Evolutionary conservation across 345 rosid genomes (phyloP).

Genomic region (Melaleuca alternifolia): DNA sequence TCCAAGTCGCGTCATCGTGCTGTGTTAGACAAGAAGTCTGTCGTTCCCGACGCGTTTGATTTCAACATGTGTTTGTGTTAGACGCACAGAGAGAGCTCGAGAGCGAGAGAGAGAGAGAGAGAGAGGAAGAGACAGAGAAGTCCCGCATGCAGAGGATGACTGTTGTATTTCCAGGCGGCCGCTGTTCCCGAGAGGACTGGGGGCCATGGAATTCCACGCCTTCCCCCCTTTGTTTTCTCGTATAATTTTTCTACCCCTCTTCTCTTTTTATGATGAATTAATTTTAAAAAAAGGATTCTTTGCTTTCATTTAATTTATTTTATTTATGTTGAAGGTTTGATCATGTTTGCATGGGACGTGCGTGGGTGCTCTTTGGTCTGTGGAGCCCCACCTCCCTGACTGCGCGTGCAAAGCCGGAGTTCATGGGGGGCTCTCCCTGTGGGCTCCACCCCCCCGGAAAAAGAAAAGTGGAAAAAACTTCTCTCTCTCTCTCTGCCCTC

Average conservation of each 20-base stretch:
- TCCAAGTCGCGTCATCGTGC: not conserved
- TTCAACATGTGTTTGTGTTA: not conserved
- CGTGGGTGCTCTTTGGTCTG: constrained; percentile 6
- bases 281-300: too few relatives aligned
- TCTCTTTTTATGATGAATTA: too few relatives aligned
- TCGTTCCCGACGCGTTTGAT: not conserved
- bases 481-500: not conserved
- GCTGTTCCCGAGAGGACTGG: not conserved
- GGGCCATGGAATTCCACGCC: not conserved
- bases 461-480: not conserved
- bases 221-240: not conserved
- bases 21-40: not conserved
- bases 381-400: constrained; percentile 44
- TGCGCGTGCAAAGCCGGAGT: constrained; percentile 58
- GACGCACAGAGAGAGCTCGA: too few relatives aligned
- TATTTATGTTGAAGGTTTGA: too few relatives aligned
- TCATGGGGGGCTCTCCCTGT: constrained; percentile 31
- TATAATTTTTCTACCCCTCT: not conserved
- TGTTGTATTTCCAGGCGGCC: not conserved
- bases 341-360: constrained; percentile 46
- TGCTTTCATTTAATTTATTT: too few relatives aligned
- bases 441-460: constrained; percentile 6
- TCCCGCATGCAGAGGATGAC: not conserved
- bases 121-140: too few relatives aligned
- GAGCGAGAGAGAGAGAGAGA: not conserved